These are phyloP conservation scores for Aspergillus pseudoterreus DNA, from an alignment of 2,329 filamentous ascomycete genomes.

Conservation along the genomic window DNA sequence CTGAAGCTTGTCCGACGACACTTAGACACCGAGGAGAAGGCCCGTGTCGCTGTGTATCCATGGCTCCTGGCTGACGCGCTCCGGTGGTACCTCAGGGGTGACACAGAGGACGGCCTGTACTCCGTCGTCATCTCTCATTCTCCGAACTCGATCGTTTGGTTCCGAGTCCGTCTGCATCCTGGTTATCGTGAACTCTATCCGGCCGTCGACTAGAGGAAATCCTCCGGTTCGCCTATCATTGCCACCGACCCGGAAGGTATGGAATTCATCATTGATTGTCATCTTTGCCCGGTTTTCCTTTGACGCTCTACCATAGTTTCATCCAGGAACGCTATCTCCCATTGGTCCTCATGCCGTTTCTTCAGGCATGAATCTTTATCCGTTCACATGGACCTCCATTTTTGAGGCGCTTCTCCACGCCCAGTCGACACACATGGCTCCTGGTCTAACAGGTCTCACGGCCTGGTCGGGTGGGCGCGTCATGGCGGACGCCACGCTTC, in stretches of 20 bases:
- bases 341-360: not conserved
- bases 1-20: not conserved
- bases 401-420: not conserved
- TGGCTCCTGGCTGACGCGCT: not conserved
- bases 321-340: not conserved
- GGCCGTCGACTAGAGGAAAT: not conserved
- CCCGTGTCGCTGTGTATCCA: not conserved
- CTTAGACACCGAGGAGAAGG: not conserved
- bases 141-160: not conserved
- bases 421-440: not conserved
- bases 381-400: not conserved
- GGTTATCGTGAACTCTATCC: not conserved
- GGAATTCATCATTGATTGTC: not conserved
- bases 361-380: not conserved
- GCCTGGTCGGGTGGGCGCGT: slow-evolving; percentile 26
- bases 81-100: not conserved
- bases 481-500: slow-evolving; percentile 18
- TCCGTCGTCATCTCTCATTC: not conserved
- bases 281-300: not conserved
- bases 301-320: not conserved
- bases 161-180: not conserved
- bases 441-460: slow-evolving; percentile 14
- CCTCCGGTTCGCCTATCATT: not conserved
- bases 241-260: not conserved
- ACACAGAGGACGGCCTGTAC: not conserved